Conservation (phyloP, 306 rosid species). For the Biancaea sappan region DNA sequence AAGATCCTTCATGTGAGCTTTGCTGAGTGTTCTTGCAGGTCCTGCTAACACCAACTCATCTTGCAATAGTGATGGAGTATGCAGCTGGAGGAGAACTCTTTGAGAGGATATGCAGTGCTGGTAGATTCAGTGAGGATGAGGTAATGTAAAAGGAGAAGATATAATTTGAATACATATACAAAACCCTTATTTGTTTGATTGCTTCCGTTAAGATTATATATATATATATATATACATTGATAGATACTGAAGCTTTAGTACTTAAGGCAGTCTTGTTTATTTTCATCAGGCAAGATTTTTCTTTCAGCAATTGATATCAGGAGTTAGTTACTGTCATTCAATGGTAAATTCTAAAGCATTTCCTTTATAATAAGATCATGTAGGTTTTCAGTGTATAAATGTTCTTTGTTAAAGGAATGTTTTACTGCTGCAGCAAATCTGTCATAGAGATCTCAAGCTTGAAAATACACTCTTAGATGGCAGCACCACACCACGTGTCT, state of each 20-base stretch:
- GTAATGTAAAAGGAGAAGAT: slow-evolving; percentile 40
- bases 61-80: slow-evolving; percentile 88
- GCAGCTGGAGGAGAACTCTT: slow-evolving; percentile 89
- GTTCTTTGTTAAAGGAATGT: slow-evolving; percentile 23
- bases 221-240: background rate
- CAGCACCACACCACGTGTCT: slow-evolving; percentile 72
- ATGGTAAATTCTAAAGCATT: slow-evolving; percentile 53
- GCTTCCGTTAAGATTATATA: background rate
- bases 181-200: background rate
- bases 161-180: background rate
- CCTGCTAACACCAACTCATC: slow-evolving; percentile 77
- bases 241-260: slow-evolving; percentile 6
- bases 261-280: slow-evolving; percentile 21
- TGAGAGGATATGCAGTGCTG: slow-evolving; percentile 69
- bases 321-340: slow-evolving; percentile 89
- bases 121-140: slow-evolving; percentile 89
- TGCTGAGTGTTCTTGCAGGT: slow-evolving; percentile 55
- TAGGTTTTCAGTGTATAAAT: slow-evolving; percentile 2
- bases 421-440: slow-evolving; percentile 63
- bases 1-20: slow-evolving; percentile 21
- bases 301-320: slow-evolving; percentile 90
- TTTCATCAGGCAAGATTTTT: slow-evolving; percentile 80
- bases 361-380: slow-evolving; percentile 3
- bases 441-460: slow-evolving; percentile 92
- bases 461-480: slow-evolving; percentile 86